A percentile compares a stretch with the other conserved stretches of the same genome.
Conservation (phyloP, 345 rosid species). For the Pseudoturritis turrita region DNA sequence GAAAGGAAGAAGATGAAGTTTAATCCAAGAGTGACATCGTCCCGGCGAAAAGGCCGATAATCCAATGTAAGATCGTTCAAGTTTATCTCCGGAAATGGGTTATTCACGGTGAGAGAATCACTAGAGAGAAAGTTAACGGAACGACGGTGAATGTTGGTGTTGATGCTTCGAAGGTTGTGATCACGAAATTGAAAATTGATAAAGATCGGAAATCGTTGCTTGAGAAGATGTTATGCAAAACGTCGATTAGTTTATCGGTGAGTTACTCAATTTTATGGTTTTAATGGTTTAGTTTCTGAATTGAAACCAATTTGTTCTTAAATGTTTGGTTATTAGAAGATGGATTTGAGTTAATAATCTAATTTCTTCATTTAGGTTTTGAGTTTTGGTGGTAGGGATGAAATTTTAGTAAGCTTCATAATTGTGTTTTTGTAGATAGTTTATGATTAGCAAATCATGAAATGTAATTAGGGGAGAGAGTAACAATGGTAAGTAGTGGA, state of each 20-base stretch:
- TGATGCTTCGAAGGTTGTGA: constrained; percentile 53
- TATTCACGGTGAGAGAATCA: constrained; percentile 58
- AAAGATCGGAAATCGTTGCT: constrained; percentile 55
- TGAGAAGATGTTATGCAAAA: no score
- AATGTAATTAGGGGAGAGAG: background rate
- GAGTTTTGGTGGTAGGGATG: no score
- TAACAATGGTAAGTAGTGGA: no score
- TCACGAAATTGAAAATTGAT: constrained; percentile 59
- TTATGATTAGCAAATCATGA: background rate
- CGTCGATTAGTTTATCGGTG: no score
- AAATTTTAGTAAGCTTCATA: no score
- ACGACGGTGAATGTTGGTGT: constrained; percentile 60
- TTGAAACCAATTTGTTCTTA: no score
- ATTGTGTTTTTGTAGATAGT: background rate
- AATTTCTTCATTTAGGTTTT: no score
- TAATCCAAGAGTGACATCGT: constrained; percentile 53
- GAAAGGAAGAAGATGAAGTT: constrained; percentile 43
- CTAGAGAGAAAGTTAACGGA: constrained; percentile 60
- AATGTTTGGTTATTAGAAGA: no score
- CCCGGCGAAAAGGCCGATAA: no score
- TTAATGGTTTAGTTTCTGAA: no score
- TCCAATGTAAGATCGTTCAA: constrained; percentile 55
- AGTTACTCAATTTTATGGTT: no score
- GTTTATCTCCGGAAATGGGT: constrained; percentile 64
- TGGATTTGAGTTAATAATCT: no score